Conservation (phyloP, 768 basidiomycete species). For the Podaxis carcinomalis region DNA sequence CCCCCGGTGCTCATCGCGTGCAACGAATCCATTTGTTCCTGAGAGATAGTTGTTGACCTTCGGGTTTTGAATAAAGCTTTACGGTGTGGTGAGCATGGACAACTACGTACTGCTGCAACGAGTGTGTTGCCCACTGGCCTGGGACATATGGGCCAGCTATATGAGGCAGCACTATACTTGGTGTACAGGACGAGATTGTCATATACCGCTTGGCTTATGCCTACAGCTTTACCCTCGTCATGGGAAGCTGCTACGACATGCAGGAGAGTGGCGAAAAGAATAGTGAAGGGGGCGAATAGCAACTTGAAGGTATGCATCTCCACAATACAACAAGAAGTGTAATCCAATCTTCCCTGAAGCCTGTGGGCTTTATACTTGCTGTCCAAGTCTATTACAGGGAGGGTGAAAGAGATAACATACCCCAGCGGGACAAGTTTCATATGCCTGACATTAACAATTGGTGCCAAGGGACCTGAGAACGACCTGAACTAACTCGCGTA, state of each 20-base stretch:
- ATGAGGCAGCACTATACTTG: not conserved
- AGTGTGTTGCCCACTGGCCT: slow-evolving; percentile 42
- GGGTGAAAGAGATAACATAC: too few relatives aligned
- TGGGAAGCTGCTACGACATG: slow-evolving; percentile 9
- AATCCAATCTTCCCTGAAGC: not conserved
- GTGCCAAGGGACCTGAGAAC: too few relatives aligned
- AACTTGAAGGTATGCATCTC: not conserved
- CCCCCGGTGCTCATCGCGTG: slow-evolving; percentile 29
- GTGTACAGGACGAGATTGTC: slow-evolving; percentile 38
- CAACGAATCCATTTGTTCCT: slow-evolving; percentile 31
- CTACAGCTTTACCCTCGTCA: slow-evolving; percentile 20
- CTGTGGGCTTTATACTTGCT: not conserved
- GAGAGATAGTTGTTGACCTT: slow-evolving; percentile 20
- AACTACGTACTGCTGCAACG: slow-evolving; percentile 30
- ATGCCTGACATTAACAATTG: too few relatives aligned
- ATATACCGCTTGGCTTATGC: slow-evolving; percentile 33
- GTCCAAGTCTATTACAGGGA: too few relatives aligned
- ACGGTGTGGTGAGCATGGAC: not conserved
- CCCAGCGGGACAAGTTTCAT: too few relatives aligned
- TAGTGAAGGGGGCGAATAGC: not conserved
- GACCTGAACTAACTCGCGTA: too few relatives aligned
- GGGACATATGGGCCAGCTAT: slow-evolving; percentile 24
- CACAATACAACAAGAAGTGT: not conserved
- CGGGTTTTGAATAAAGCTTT: not conserved
- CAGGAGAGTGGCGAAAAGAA: not conserved